Percentiles rank a stretch among this genome's conserved stretches.
These are phyloP conservation scores for Fusarium foetens DNA, from an alignment of 2,329 filamentous ascomycete species.

Conservation along the genomic window DNA sequence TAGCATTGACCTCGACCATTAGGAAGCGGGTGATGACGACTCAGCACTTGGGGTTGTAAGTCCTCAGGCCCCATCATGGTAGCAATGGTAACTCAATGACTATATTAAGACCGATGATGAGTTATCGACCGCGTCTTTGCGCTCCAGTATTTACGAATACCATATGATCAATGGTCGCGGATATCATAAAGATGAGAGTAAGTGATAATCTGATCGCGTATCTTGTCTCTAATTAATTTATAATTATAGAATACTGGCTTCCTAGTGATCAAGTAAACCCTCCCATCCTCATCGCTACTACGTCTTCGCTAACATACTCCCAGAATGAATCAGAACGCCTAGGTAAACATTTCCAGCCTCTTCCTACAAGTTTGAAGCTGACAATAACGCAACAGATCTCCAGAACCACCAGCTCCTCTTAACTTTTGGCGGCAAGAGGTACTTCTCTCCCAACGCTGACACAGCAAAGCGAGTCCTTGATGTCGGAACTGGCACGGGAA, in stretches of 20 bases:
- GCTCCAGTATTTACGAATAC: constrained; percentile 28
- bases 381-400: neutral
- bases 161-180: constrained; percentile 22
- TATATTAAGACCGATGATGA: constrained; percentile 12
- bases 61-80: rapidly evolving
- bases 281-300: rapidly evolving
- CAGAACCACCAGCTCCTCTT: constrained; percentile 26
- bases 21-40: neutral
- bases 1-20: rapidly evolving
- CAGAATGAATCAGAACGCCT: constrained; percentile 31
- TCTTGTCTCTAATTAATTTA: no score
- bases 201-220: no score
- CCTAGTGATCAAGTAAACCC: constrained; percentile 20
- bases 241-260: constrained; percentile 21
- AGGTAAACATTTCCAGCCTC: neutral
- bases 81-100: rapidly evolving
- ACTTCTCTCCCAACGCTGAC: constrained; percentile 9
- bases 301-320: neutral
- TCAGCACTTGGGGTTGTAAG: constrained; percentile 18
- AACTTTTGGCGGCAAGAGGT: constrained; percentile 16
- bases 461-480: constrained; percentile 24
- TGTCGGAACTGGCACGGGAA: constrained; percentile 25
- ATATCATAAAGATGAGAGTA: constrained; percentile 19
- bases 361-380: rapidly evolving
- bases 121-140: constrained; percentile 25